A percentile compares a stretch with the other conserved stretches of the same genome.
phyloP scores from a whole-genome alignment of 768 basidiomycete species.

The Mycena olivaceomarginata region DNA sequence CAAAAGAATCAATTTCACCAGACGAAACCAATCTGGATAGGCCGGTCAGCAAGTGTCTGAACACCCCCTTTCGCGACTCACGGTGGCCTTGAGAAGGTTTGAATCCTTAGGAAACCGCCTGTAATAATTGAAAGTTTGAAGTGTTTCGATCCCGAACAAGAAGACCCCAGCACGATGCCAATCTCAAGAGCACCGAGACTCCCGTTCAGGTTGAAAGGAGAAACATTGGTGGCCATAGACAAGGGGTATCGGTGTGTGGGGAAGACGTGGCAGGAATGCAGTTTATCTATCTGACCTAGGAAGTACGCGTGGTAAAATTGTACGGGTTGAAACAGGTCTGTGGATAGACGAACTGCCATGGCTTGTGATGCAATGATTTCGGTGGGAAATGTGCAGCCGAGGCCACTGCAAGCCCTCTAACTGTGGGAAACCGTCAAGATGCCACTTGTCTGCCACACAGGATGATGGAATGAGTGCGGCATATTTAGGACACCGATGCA shows the following conservation, averaged over 20 bases:
- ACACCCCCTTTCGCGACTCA: background rate
- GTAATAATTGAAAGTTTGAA: slow-evolving; percentile 28
- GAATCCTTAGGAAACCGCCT: slow-evolving; percentile 9
- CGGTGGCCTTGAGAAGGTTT: slow-evolving; percentile 3
- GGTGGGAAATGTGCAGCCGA: background rate
- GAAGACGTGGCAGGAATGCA: too few relatives aligned
- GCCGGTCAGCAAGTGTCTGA: background rate
- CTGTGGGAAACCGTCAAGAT: background rate
- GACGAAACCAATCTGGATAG: slow-evolving; percentile 5
- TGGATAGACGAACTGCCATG: background rate
- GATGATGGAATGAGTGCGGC: too few relatives aligned
- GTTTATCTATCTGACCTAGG: background rate
- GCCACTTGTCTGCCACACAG: too few relatives aligned
- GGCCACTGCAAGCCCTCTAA: background rate
- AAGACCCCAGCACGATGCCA: slow-evolving; percentile 14
- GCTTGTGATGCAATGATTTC: background rate
- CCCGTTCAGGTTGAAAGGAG: background rate
- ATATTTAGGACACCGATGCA: too few relatives aligned
- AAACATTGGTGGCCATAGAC: background rate
- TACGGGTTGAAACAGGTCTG: background rate
- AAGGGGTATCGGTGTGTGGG: too few relatives aligned
- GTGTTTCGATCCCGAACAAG: slow-evolving; percentile 19
- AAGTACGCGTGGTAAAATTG: background rate
- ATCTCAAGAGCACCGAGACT: slow-evolving; percentile 18
- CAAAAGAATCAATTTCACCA: background rate